These are phyloP conservation scores for Hydrangea macrophylla DNA, from an alignment of 148 eudicot genomes.

Conservation along the genomic window DNA sequence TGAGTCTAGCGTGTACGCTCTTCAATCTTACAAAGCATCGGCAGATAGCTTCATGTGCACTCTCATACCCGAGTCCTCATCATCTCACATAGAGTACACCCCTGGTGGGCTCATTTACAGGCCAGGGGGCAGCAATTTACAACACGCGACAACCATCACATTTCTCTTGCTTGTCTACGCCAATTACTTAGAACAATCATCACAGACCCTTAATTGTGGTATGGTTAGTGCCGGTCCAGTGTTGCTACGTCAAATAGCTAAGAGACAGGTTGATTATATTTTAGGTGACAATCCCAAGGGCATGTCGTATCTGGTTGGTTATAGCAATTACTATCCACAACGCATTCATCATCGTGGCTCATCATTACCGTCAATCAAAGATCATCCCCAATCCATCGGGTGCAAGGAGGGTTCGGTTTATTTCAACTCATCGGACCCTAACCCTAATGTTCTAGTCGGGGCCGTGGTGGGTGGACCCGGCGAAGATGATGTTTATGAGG, in stretches of 20 bases:
- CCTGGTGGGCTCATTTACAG: slow-evolving; percentile 86
- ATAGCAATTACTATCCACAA: slow-evolving; percentile 57
- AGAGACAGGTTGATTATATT: slow-evolving; percentile 76
- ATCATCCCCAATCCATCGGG: slow-evolving; percentile 54
- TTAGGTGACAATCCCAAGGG: slow-evolving; percentile 89
- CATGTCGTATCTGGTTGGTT: slow-evolving; percentile 91
- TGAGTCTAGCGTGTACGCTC: slow-evolving; percentile 47
- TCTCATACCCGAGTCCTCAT: slow-evolving; percentile 63
- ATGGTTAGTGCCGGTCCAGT: slow-evolving; percentile 37
- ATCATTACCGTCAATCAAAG: slow-evolving; percentile 62
- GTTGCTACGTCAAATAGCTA: slow-evolving; percentile 58
- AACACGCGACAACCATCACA: slow-evolving; percentile 71
- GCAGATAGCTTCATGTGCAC: slow-evolving; percentile 95
- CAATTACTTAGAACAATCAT: slow-evolving; percentile 53
- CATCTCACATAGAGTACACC: slow-evolving; percentile 65
- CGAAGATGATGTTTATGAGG: slow-evolving; percentile 61
- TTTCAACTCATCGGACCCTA: slow-evolving; percentile 62
- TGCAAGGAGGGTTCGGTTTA: slow-evolving; percentile 79
- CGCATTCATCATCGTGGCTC: slow-evolving; percentile 87
- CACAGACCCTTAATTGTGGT: slow-evolving; percentile 50
- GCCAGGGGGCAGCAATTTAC: slow-evolving; percentile 88
- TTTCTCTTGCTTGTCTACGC: slow-evolving; percentile 79
- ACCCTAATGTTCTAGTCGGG: slow-evolving; percentile 69
- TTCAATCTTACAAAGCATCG: slow-evolving; percentile 77
- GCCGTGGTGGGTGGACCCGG: slow-evolving; percentile 95